These are phyloP conservation scores for Aspergillus carbonarius DNA, from an alignment of 2,329 filamentous ascomycete species.

Conservation along the genomic window DNA sequence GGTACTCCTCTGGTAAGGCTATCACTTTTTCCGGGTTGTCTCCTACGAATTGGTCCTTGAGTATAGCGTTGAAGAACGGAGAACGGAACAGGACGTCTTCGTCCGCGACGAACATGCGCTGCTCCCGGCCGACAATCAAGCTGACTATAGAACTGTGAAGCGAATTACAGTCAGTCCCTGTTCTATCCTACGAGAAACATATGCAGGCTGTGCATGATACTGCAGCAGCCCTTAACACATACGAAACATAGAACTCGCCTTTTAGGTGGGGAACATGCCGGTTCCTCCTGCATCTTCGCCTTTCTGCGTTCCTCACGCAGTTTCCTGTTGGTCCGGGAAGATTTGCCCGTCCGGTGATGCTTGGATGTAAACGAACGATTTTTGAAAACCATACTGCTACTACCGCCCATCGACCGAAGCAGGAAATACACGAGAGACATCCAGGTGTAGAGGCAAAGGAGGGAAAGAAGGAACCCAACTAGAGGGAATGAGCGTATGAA, in stretches of 20 bases:
- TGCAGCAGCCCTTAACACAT: not conserved
- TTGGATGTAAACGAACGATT: slow-evolving; percentile 71
- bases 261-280: slow-evolving; percentile 56
- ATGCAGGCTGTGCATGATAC: not conserved
- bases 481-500: slow-evolving; percentile 44
- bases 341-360: slow-evolving; percentile 84
- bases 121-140: slow-evolving; percentile 77
- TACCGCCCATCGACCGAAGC: slow-evolving; percentile 28
- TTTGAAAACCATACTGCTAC: slow-evolving; percentile 74
- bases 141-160: slow-evolving; percentile 69
- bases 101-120: slow-evolving; percentile 90
- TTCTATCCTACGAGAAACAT: not conserved
- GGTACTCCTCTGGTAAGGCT: slow-evolving; percentile 66
- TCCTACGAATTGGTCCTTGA: slow-evolving; percentile 71
- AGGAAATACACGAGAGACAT: slow-evolving; percentile 46
- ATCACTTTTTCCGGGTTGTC: slow-evolving; percentile 71
- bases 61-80: slow-evolving; percentile 74
- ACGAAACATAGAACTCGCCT: slow-evolving; percentile 39
- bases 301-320: slow-evolving; percentile 74
- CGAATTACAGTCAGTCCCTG: slow-evolving; percentile 17
- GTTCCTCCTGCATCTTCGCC: slow-evolving; percentile 82
- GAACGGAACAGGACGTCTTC: slow-evolving; percentile 87
- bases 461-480: slow-evolving; percentile 33
- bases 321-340: slow-evolving; percentile 75
- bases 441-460: slow-evolving; percentile 48